Evolutionary conservation across 2,329 filamentous ascomycete genomes (phyloP), one percentile per base, ranked within the genome.

Genomic region (Penicillium concentricum): DNA sequence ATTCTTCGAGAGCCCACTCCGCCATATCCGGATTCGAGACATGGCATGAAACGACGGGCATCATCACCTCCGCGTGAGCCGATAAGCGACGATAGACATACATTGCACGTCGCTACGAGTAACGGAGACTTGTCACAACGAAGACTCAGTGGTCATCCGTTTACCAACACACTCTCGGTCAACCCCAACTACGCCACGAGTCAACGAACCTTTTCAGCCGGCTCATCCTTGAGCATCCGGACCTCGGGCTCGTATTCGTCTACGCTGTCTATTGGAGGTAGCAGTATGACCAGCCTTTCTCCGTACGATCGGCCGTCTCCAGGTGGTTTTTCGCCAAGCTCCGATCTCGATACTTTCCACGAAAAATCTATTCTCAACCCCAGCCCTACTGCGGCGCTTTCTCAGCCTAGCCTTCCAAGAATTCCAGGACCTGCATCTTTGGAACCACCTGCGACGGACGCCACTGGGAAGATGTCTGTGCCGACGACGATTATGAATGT

Each of bases 231-330:
- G 28, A 82, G 82, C 46, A 80, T 83, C 58, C 82, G 84, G 61
- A 85, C 82, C 3, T 71, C 69, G 44, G 82, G 82, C 28, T 89
- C 86, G 1, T 82, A 87, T 65, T 82, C 84, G 13, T 88, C 86
- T 8, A 84, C 83, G 8, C 72, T 87, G 20, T 88, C 86, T 18
- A 76, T 83, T 62, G 73, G 74, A 60, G 82, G 82, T 43, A 88
- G 85, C 73, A 89, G 85, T 69, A 81, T 86, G 67, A 87, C 86
- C 34, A 88, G 84, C 68, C 81, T 86, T 61, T 82, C 81, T 44
- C 86, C 84, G 32, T 82, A 82, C 65, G 84, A 86, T 54, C 82
- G 82, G 47, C 74, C 83, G 32, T 88, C 86, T 30, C 84, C 85
- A 15, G 80, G 82, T 51, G 81, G 81, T 15, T 70, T 87, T 59